Conservation (phyloP, 2,329 filamentous ascomycete genomes). For the Hirsutella thompsonii region DNA sequence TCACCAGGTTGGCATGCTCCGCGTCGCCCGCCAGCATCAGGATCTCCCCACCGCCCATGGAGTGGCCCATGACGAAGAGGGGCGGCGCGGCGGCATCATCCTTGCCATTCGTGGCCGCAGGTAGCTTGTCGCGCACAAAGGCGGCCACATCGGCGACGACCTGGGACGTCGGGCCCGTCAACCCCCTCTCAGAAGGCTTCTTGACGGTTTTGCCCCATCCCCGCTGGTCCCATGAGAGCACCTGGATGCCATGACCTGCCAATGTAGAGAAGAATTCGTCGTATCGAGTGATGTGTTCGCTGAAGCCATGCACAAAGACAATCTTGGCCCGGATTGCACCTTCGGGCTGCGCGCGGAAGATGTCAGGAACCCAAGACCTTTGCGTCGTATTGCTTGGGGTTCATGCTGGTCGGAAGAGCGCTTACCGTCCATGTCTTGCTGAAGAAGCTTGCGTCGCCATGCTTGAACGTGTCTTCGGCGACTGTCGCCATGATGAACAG, state of each 20-base stretch:
- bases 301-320: slow-evolving; percentile 81
- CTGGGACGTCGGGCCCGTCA: slow-evolving; percentile 58
- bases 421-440: slow-evolving; percentile 47
- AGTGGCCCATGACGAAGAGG: slow-evolving; percentile 79
- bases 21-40: slow-evolving; percentile 45
- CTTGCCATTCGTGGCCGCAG: slow-evolving; percentile 11
- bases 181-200: slow-evolving; percentile 49
- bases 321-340: slow-evolving; percentile 51
- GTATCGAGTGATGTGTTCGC: slow-evolving; percentile 72
- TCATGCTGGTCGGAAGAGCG: too few species aligned
- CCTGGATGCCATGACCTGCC: slow-evolving; percentile 58
- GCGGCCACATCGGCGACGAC: slow-evolving; percentile 70
- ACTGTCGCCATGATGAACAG: slow-evolving; percentile 21
- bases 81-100: slow-evolving; percentile 26
- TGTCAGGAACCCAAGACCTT: not conserved
- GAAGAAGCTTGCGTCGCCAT: slow-evolving; percentile 33
- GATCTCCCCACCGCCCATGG: slow-evolving; percentile 76
- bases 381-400: too few species aligned
- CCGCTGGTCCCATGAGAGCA: slow-evolving; percentile 71
- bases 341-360: not conserved
- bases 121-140: slow-evolving; percentile 52
- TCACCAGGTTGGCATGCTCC: slow-evolving; percentile 38
- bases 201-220: slow-evolving; percentile 73
- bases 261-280: slow-evolving; percentile 60
- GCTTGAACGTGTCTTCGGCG: slow-evolving; percentile 36